Base-by-base conservation (phyloP, 257 asterid genomes). In the Fraxinus pennsylvanica region DNA sequence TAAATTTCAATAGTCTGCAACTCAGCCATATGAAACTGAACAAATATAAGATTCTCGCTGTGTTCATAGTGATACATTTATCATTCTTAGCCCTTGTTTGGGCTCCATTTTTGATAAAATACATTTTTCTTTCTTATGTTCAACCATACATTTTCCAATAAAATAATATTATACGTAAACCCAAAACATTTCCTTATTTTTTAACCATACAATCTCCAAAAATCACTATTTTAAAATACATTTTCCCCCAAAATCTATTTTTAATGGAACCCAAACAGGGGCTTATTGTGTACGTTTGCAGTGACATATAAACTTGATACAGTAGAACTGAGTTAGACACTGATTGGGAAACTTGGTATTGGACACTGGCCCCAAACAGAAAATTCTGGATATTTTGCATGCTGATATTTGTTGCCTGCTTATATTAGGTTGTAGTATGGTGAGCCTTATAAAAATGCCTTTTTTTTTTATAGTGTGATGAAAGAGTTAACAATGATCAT, bases 1-100 rank as follows among this genome's bases (percentile, higher is more conserved):
- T 72, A 45, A 68, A 50, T 38, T 73, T 52, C 69, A 72, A 66
- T n/a, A 45, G 38, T 67, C 45, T 38, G 32, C 72, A 71, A 81
- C 75, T 77, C 54, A 30, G 36, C 75, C 52, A 39, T 21, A 59
- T 65, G 30, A 27, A 29, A 75, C 41, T 65, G 19, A 70, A 35
- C 33, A 69, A 39, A 50, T 70, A 29, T 27, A 63, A 25, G 32
- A 27, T 63, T 63, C 36, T 63, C 9, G 0, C 19, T 61, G 33
- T 9, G 32, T 61, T 61, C 33, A 25, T 63, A n/a, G 22, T 5
- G 9, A 6, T 9, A 6, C 66, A 57, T 57, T 47, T 47, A 47
- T 47, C 59, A 47, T 4, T 7, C 27, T n/a, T 8, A 39, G 13
- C 45, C 45, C 45, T 1, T 9, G 45, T 9, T 8, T 9, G 45